Conservation (phyloP, 306 rosid species). For the Cucurbita moschata region DNA sequence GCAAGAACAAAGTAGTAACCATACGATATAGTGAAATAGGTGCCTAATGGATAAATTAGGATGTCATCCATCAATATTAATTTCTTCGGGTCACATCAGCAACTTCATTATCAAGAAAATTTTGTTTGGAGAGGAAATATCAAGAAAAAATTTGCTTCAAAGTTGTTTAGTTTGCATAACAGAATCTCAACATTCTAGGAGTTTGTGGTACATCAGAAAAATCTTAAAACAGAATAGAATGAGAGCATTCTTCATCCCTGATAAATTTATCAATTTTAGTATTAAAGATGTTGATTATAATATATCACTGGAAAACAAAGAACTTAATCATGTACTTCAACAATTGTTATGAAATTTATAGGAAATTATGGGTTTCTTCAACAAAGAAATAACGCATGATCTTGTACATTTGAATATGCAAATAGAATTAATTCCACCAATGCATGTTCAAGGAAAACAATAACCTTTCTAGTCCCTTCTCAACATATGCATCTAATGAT, state of each 20-base stretch:
- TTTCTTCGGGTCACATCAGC: neutral
- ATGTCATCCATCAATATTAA: neutral
- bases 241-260: neutral
- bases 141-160: neutral
- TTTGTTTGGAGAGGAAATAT: neutral
- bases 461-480: conserved; percentile 64
- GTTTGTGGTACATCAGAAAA: too few relatives aligned
- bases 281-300: neutral
- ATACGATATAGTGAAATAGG: too few relatives aligned
- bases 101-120: neutral
- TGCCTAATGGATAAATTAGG: neutral
- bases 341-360: neutral
- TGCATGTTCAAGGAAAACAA: neutral
- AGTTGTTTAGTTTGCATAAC: neutral
- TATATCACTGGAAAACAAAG: neutral
- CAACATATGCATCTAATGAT: conserved; percentile 71
- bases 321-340: neutral
- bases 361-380: neutral
- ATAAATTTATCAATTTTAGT: neutral
- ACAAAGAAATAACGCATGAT: neutral
- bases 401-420: neutral
- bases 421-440: neutral
- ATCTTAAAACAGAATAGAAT: neutral
- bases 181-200: neutral
- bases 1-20: neutral